Evolutionary conservation across 78 protist genomes (phyloP).

Genomic region (Neovahlkampfia damariscottae): DNA sequence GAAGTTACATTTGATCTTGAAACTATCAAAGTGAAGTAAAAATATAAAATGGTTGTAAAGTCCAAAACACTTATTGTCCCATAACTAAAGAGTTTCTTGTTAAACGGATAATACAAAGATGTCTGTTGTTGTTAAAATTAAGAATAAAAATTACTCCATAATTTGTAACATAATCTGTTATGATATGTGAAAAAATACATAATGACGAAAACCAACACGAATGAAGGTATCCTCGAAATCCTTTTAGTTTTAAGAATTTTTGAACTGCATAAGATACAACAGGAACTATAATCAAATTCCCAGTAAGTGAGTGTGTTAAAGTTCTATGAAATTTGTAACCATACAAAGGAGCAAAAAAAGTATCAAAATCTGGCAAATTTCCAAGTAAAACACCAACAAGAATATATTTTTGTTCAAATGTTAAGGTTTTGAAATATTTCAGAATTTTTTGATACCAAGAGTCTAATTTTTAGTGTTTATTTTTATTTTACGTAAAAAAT

Average conservation of each 20-base stretch:
- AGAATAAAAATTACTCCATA: neutral
- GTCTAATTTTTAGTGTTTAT: neutral
- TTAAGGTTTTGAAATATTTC: neutral
- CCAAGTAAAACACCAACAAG: neutral
- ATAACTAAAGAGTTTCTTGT: neutral
- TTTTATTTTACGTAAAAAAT: neutral
- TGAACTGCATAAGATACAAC: neutral
- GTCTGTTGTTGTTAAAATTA: neutral
- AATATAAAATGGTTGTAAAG: neutral
- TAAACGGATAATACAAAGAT: neutral
- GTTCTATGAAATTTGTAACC: neutral
- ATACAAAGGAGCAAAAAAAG: neutral
- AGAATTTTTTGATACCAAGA: neutral
- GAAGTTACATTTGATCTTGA: neutral
- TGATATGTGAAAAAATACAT: neutral
- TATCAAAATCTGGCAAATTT: neutral
- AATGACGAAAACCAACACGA: neutral
- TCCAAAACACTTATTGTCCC: neutral
- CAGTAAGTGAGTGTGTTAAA: neutral
- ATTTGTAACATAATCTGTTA: constrained; percentile 1
- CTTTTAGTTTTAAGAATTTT: neutral
- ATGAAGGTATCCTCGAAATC: neutral
- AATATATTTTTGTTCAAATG: neutral
- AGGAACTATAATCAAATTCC: neutral
- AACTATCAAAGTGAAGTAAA: neutral